These are phyloP conservation scores for Saxispiralis lemnorum DNA, from an alignment of 495 filamentous ascomycete species.

Conservation along the genomic window DNA sequence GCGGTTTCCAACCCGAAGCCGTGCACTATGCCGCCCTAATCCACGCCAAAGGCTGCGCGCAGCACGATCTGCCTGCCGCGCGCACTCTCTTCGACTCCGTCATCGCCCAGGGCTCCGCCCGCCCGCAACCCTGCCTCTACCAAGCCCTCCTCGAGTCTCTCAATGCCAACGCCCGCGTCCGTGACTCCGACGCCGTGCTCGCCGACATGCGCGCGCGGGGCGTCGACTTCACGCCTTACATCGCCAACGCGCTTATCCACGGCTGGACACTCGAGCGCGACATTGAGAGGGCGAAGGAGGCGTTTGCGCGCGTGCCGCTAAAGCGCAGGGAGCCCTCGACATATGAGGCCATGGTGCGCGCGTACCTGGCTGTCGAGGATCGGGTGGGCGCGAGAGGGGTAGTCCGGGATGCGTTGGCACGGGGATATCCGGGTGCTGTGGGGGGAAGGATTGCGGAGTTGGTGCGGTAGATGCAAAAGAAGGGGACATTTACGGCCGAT, in stretches of 20 bases:
- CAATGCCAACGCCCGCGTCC: slow-evolving; percentile 79
- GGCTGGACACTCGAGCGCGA: slow-evolving; percentile 81
- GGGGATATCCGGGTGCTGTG: slow-evolving; percentile 83
- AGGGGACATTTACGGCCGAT: neutral
- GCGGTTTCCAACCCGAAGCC: slow-evolving; percentile 63
- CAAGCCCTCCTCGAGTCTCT: slow-evolving; percentile 91
- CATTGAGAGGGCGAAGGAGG: slow-evolving; percentile 55
- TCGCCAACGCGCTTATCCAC: slow-evolving; percentile 97
- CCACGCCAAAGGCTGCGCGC: slow-evolving; percentile 86
- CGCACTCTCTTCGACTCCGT: slow-evolving; percentile 66
- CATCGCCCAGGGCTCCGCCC: slow-evolving; percentile 43
- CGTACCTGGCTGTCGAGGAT: slow-evolving; percentile 70
- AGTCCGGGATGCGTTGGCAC: slow-evolving; percentile 75
- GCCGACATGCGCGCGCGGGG: slow-evolving; percentile 49
- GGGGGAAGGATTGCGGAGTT: slow-evolving; percentile 81
- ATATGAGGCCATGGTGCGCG: slow-evolving; percentile 97
- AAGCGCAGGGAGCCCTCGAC: slow-evolving; percentile 84
- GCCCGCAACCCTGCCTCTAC: slow-evolving; percentile 70
- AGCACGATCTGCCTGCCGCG: slow-evolving; percentile 75
- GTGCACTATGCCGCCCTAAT: slow-evolving; percentile 92
- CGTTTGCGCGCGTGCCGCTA: slow-evolving; percentile 58
- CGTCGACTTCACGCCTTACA: slow-evolving; percentile 87
- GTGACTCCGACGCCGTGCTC: slow-evolving; percentile 47
- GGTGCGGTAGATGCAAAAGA: slow-evolving; percentile 33
- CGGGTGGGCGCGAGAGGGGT: slow-evolving; percentile 52